Conservation (phyloP, 495 filamentous ascomycete species). For the Articulospora tetracladia region DNA sequence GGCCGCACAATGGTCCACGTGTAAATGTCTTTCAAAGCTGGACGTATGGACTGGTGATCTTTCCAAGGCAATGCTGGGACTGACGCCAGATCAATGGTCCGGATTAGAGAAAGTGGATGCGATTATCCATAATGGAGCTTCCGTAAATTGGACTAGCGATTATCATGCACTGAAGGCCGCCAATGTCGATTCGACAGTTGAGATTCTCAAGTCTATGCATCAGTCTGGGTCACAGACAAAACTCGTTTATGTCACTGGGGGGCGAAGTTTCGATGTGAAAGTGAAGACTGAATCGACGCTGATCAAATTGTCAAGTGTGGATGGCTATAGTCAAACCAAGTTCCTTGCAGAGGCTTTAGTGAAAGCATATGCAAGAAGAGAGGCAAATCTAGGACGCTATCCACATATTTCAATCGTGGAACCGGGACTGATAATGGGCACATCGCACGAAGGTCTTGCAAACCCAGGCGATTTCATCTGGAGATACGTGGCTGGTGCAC, state of each 20-base stretch:
- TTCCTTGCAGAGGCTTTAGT: neutral
- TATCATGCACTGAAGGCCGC: conserved; percentile 69
- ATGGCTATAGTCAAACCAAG: conserved; percentile 3
- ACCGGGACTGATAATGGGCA: neutral
- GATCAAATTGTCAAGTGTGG: neutral
- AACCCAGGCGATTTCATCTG: neutral
- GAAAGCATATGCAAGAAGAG: neutral
- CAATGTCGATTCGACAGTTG: conserved; percentile 51
- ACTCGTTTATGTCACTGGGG: neutral
- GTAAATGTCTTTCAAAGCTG: conserved; percentile 47
- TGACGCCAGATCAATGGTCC: conserved; percentile 59
- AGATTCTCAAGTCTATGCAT: neutral
- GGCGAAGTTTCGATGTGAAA: neutral
- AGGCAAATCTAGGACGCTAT: neutral
- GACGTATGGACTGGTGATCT: conserved; percentile 68
- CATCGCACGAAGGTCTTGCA: neutral
- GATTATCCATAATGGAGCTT: conserved; percentile 85
- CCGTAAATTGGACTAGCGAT: conserved; percentile 77
- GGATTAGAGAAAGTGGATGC: conserved; percentile 62
- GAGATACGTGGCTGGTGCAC: neutral
- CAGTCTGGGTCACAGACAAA: neutral
- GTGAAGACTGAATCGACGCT: neutral
- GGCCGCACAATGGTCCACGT: conserved; percentile 71
- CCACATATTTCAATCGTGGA: conserved; percentile 1
- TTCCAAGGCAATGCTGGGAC: conserved; percentile 63